Base-by-base conservation (phyloP, 139 green algal genomes). In the Zygnema cylindricum region DNA sequence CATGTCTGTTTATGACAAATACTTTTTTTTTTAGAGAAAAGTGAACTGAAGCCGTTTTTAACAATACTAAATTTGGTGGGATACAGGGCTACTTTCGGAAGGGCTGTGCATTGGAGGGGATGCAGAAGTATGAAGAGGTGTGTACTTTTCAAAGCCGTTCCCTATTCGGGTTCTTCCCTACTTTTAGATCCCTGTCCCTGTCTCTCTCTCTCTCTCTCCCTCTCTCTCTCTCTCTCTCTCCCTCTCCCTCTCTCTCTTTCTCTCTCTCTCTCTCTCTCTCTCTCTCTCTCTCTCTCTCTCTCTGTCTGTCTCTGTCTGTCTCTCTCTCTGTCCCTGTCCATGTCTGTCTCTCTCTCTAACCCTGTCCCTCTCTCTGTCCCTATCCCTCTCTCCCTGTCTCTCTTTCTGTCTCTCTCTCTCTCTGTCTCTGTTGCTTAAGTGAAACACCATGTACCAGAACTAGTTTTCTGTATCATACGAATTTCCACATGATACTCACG, bases 91-190 rank as follows among this genome's bases (percentile, higher is more conserved):
- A 89, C 78, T 89, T 89, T 38, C 25, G 85, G 1, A 89, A 89
- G 32, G 85, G 49, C 76, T 89, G 85, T 90, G 85, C 85, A 23
- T 1, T 89, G 30, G 85, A 89, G 40, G 33, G 40, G 0, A 36
- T 89, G 32, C 71, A 89, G 85, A 43, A n/a, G 30, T 89, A 88
- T 63, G 85, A 89, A 32, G 85, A 89, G 85, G 85, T 89, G 38
- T 41, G 36, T 79, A 11, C 21, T 40, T 79, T 54, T n/a, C n/a
- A n/a, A n/a, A n/a, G 49, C 49, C 49, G 7, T 16, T 63, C 49
- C 49, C 49, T 16, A 16, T 25, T 63, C 7, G 49, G 49, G 49
- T 63, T 16, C 49, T 63, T 7, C 49, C 49, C 16, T 7, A 7
- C 49, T 63, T 7, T 63, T 63, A 25, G 49, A 16, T 16, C 49